These are phyloP conservation scores for Fomes fomentarius DNA, from an alignment of 1,284 basidiomycete genomes.

Conservation along the genomic window DNA sequence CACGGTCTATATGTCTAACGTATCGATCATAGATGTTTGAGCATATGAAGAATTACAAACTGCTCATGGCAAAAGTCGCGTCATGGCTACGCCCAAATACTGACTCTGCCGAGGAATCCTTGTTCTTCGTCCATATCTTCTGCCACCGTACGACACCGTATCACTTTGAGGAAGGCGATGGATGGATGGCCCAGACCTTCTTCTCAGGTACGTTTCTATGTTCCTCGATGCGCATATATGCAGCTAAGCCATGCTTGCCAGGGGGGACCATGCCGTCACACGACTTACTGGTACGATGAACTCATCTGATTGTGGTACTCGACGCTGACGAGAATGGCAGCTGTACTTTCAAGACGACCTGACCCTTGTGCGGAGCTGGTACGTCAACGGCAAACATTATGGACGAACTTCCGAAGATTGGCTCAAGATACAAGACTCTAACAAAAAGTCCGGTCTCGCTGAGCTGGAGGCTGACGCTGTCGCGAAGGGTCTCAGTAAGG, in stretches of 20 bases:
- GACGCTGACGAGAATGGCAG: slow-evolving; percentile 30
- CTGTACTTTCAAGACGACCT: slow-evolving; percentile 75
- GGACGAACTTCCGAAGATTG: slow-evolving; percentile 72
- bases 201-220: slow-evolving; percentile 57
- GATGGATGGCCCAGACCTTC: slow-evolving; percentile 82
- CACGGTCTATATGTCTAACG: neutral
- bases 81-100: slow-evolving; percentile 64
- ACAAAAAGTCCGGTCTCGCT: slow-evolving; percentile 48
- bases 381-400: slow-evolving; percentile 70
- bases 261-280: slow-evolving; percentile 70
- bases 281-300: slow-evolving; percentile 56
- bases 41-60: slow-evolving; percentile 81
- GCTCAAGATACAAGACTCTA: slow-evolving; percentile 63
- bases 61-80: slow-evolving; percentile 66
- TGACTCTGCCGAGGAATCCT: slow-evolving; percentile 43
- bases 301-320: neutral
- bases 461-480: slow-evolving; percentile 54
- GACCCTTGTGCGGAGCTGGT: slow-evolving; percentile 63
- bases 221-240: slow-evolving; percentile 17
- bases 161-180: slow-evolving; percentile 74
- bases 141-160: slow-evolving; percentile 72
- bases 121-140: slow-evolving; percentile 80
- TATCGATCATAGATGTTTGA: slow-evolving; percentile 68
- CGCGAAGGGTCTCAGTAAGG: slow-evolving; percentile 46
- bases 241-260: slow-evolving; percentile 19